A percentile compares a stretch with the other conserved stretches of the same genome.
Evolutionary conservation across 2,329 filamentous ascomycete genomes (phyloP).

Genomic region (Neonectria punicea): DNA sequence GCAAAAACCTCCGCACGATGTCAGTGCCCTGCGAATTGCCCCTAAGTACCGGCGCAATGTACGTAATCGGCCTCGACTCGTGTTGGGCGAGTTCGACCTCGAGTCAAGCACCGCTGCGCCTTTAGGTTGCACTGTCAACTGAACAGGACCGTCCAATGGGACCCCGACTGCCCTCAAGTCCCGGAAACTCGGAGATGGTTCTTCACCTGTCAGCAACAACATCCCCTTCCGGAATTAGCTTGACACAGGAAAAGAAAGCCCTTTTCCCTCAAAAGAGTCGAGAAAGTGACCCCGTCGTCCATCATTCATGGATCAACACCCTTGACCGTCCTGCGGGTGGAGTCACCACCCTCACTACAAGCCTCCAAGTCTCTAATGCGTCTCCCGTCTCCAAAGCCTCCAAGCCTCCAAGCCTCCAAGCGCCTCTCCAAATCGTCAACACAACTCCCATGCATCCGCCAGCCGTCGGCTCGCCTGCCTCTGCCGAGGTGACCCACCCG

Average conservation of each 20-base stretch:
- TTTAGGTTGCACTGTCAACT: background rate
- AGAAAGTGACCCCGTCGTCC: background rate
- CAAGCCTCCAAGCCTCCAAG: background rate
- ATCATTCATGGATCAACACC: background rate
- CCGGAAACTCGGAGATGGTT: conserved; percentile 10
- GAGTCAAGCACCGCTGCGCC: conserved; percentile 12
- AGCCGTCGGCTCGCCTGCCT: conserved; percentile 25
- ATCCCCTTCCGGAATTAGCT: conserved; percentile 5
- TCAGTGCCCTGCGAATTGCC: conserved; percentile 8
- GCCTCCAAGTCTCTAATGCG: background rate
- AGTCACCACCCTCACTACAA: background rate
- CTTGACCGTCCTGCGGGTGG: background rate
- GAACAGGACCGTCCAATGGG: background rate
- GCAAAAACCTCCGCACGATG: conserved; percentile 18
- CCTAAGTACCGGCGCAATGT: conserved; percentile 25
- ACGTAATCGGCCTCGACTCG: conserved; percentile 35
- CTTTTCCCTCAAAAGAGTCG: background rate
- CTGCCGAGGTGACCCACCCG: conserved; percentile 15
- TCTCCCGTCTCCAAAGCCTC: background rate
- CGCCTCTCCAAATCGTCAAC: background rate
- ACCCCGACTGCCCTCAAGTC: background rate
- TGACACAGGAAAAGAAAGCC: background rate
- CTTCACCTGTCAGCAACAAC: background rate
- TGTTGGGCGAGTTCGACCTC: background rate
- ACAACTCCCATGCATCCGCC: conserved; percentile 15